phyloP scores from a whole-genome alignment of 2,329 filamentous ascomycete genomes.

The Paecilomyces fulvus region DNA sequence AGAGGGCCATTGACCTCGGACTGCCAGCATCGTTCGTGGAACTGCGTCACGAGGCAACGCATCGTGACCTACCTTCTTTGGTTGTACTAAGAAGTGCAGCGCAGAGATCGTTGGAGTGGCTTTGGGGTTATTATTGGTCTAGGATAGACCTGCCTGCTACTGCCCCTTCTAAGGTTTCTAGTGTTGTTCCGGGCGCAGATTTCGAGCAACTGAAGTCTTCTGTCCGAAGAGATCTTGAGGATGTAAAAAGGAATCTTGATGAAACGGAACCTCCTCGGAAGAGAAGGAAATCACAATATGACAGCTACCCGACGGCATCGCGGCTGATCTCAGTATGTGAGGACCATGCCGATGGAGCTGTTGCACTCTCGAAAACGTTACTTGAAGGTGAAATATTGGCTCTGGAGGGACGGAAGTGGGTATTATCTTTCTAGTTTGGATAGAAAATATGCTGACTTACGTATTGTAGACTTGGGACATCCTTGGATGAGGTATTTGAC shows the following conservation, averaged over 20 bases:
- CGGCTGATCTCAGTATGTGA: slow-evolving; percentile 22
- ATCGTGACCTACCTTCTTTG: slow-evolving; percentile 75
- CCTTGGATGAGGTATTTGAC: slow-evolving; percentile 19
- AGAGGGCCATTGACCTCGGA: slow-evolving; percentile 32
- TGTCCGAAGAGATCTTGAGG: slow-evolving; percentile 11
- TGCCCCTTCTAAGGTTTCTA: slow-evolving; percentile 3
- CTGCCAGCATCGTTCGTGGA: slow-evolving; percentile 68
- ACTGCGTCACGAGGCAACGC: slow-evolving; percentile 79
- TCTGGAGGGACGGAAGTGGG: slow-evolving; percentile 19
- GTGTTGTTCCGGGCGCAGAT: slow-evolving; percentile 1
- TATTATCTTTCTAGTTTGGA: slow-evolving; percentile 1
- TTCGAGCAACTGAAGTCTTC: slow-evolving; percentile 10
- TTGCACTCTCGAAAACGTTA: slow-evolving; percentile 16
- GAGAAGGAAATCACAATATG: slow-evolving; percentile 19
- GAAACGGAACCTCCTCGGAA: slow-evolving; percentile 15
- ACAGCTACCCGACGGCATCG: slow-evolving; percentile 11
- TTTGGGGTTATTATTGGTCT: slow-evolving; percentile 83
- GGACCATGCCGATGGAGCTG: slow-evolving; percentile 9
- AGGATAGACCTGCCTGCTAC: slow-evolving; percentile 32
- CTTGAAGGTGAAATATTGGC: slow-evolving; percentile 20
- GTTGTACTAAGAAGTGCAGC: slow-evolving; percentile 63
- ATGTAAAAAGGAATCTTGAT: slow-evolving; percentile 6
- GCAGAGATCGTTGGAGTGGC: slow-evolving; percentile 66
- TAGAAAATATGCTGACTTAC: background rate
- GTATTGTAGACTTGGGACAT: slow-evolving; percentile 16